Percentiles rank a stretch among this genome's conserved stretches.
Conservation (phyloP, 2,329 filamentous ascomycete species). For the Sporothrix schenckii region DNA sequence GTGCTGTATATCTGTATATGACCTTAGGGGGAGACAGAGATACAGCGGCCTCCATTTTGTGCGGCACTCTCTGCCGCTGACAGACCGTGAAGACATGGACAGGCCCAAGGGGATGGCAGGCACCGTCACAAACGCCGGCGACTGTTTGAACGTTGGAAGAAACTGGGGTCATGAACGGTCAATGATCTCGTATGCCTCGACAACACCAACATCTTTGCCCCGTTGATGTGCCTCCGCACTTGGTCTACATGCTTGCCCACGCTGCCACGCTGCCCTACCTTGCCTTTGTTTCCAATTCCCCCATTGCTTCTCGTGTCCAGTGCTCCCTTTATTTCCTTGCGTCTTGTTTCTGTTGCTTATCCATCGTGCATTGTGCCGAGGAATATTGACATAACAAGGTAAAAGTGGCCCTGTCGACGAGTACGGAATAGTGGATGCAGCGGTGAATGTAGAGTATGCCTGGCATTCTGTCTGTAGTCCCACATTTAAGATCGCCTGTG, state of each 20-base stretch:
- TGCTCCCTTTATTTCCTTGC: not conserved
- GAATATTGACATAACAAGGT: not conserved
- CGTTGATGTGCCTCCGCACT: not conserved
- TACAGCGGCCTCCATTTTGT: too few relatives aligned
- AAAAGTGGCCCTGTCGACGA: not conserved
- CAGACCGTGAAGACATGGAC: too few relatives aligned
- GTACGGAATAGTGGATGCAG: not conserved
- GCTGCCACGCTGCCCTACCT: not conserved
- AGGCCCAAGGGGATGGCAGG: too few relatives aligned
- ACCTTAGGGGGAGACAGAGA: too few relatives aligned
- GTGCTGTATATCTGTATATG: too few relatives aligned
- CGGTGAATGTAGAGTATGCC: not conserved
- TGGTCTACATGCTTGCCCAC: not conserved
- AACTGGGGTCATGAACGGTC: too few relatives aligned
- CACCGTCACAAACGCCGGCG: too few relatives aligned
- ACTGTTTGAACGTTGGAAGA: too few relatives aligned
- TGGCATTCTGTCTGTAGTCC: not conserved
- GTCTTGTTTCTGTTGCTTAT: too few relatives aligned
- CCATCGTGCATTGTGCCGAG: conserved; percentile 8
- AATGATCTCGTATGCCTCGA: too few relatives aligned
- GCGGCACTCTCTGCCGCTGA: too few relatives aligned
- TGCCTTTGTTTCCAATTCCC: not conserved
- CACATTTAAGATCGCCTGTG: not conserved
- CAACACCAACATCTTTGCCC: not conserved
- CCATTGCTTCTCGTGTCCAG: not conserved